These are phyloP conservation scores for Chrysosphaeria jannelii DNA, from an alignment of 2,329 filamentous ascomycete species.

Conservation along the genomic window DNA sequence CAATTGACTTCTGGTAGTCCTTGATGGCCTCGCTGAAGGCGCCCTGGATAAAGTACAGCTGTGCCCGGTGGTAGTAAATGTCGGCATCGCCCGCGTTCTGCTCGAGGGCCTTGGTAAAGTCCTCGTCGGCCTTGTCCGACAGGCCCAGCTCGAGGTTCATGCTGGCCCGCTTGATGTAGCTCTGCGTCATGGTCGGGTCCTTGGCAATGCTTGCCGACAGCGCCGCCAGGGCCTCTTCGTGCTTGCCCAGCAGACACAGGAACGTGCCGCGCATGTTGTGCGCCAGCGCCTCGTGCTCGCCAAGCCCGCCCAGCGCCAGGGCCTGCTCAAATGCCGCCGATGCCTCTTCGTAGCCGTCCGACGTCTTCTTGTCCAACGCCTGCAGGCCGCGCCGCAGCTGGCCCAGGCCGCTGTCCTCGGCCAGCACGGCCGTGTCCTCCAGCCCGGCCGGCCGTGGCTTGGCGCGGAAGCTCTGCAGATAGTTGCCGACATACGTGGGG, in stretches of 20 bases:
- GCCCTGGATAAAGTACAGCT: constrained; percentile 89
- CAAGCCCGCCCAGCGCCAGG: constrained; percentile 51
- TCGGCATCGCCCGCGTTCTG: constrained; percentile 79
- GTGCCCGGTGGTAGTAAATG: constrained; percentile 96
- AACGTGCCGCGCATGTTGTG: constrained; percentile 96
- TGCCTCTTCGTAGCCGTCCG: constrained; percentile 75
- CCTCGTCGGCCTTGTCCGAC: constrained; percentile 57
- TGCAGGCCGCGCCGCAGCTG: constrained; percentile 61
- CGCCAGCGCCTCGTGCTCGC: constrained; percentile 60
- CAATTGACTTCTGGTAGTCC: constrained; percentile 98
- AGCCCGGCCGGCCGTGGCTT: constrained; percentile 54
- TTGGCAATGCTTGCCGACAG: constrained; percentile 82
- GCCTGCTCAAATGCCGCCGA: constrained; percentile 66
- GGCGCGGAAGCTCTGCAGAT: constrained; percentile 88
- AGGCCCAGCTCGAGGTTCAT: constrained; percentile 87
- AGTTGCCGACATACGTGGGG: constrained; percentile 92
- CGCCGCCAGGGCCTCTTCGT: constrained; percentile 51
- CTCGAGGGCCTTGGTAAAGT: constrained; percentile 61
- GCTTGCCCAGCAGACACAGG: constrained; percentile 71
- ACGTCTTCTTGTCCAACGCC: constrained; percentile 60
- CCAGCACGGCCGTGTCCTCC: constrained; percentile 50
- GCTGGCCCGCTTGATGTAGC: constrained; percentile 95
- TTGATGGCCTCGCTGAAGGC: constrained; percentile 84
- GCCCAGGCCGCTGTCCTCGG: constrained; percentile 51
- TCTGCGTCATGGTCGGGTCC: constrained; percentile 68